Percentiles rank a stretch among this genome's conserved stretches.
These are phyloP conservation scores for Mycena albidolilacea DNA, from an alignment of 768 basidiomycete genomes.

Conservation along the genomic window DNA sequence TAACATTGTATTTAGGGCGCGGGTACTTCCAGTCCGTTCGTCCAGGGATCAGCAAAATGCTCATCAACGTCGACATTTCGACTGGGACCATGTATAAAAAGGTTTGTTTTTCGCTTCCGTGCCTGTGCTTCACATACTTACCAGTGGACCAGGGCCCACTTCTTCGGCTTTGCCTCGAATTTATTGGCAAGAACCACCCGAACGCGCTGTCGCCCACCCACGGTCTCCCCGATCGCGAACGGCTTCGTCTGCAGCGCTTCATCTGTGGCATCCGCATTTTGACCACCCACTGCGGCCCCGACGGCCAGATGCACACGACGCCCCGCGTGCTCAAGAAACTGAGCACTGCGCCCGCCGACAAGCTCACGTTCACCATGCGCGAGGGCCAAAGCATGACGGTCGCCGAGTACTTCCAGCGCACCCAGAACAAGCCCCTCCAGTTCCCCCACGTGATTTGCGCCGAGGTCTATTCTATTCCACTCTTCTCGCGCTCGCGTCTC, in stretches of 20 bases:
- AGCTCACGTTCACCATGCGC: too few relatives aligned
- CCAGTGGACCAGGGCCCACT: background rate
- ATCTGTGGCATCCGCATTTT: conserved; percentile 7
- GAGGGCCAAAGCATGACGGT: too few relatives aligned
- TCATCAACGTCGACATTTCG: conserved; percentile 74
- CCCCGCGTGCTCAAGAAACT: conserved; percentile 67
- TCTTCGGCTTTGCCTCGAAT: conserved; percentile 58
- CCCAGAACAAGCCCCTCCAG: too few relatives aligned
- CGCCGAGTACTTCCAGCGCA: too few relatives aligned
- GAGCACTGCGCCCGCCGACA: conserved; percentile 55
- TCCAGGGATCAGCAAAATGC: conserved; percentile 66
- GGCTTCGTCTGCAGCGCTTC: too few relatives aligned
- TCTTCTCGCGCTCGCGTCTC: too few relatives aligned
- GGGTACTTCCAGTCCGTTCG: conserved; percentile 40
- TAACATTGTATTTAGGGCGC: too few relatives aligned
- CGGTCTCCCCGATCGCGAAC: conserved; percentile 48
- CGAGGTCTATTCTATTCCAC: too few relatives aligned
- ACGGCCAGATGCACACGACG: conserved; percentile 39
- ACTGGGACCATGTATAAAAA: conserved; percentile 80
- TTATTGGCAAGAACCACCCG: conserved; percentile 54
- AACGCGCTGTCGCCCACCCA: conserved; percentile 55
- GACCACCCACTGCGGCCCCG: conserved; percentile 37
- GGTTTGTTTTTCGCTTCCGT: conserved; percentile 33
- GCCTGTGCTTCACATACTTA: background rate
- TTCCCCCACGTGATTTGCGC: too few relatives aligned